Evolutionary conservation across 1,284 basidiomycete species (phyloP).

Genomic region (Sporisorium sorghi): DNA sequence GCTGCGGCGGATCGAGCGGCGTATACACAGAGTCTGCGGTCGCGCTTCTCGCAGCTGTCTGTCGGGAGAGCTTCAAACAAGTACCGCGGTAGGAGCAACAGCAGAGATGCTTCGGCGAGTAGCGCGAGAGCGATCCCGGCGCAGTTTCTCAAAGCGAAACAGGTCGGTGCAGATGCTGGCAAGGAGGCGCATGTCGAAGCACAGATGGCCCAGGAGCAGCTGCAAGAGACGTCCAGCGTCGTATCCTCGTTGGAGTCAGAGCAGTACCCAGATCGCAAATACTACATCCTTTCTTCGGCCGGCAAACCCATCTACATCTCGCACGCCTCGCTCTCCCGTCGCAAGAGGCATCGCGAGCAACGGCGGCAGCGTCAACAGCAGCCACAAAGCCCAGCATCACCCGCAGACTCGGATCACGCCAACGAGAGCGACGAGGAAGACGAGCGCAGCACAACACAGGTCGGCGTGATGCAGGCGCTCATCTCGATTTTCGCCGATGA

Average conservation of each 20-base stretch:
- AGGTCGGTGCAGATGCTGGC: neutral
- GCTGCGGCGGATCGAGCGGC: constrained; percentile 38
- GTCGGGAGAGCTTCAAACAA: constrained; percentile 26
- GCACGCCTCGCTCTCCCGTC: constrained; percentile 37
- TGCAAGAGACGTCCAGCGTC: neutral
- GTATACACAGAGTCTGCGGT: constrained; percentile 18
- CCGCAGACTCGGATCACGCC: neutral
- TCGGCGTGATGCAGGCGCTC: constrained; percentile 93
- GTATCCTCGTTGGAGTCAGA: neutral
- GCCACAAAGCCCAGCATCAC: neutral
- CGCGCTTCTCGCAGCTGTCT: constrained; percentile 32
- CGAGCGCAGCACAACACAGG: constrained; percentile 79
- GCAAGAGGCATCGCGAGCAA: constrained; percentile 12
- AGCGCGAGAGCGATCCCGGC: constrained; percentile 2
- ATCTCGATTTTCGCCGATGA: constrained; percentile 75
- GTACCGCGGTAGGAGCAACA: constrained; percentile 28
- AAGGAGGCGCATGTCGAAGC: neutral
- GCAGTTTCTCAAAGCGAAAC: constrained; percentile 16
- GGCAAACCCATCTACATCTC: constrained; percentile 63
- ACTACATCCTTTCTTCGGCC: constrained; percentile 59
- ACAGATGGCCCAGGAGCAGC: neutral
- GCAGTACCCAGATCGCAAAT: constrained; percentile 45
- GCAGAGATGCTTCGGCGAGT: constrained; percentile 12
- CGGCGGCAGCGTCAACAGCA: constrained; percentile 12
- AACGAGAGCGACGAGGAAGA: constrained; percentile 67